phyloP scores from a whole-genome alignment of 2,329 filamentous ascomycete species.

The Colletotrichum brevisporum region DNA sequence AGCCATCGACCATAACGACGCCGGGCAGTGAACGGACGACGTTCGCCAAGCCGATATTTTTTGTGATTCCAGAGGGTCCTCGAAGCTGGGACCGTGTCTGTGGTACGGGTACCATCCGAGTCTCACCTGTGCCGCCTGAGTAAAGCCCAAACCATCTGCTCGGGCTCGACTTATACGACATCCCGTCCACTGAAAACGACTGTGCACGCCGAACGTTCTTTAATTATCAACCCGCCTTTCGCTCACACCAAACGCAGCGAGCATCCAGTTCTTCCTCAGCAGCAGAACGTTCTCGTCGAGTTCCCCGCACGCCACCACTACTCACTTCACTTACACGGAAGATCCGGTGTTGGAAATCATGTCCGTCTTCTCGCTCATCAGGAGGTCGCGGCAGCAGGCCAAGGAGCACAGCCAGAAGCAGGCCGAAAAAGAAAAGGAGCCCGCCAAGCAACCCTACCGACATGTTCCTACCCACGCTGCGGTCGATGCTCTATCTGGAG shows the following conservation, averaged over 20 bases:
- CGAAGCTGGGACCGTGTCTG: constrained; percentile 33
- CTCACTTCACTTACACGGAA: neutral
- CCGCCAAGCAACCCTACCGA: constrained; percentile 62
- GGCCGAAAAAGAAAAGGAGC: constrained; percentile 62
- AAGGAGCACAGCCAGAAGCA: constrained; percentile 67
- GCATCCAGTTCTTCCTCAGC: neutral
- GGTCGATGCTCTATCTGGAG: constrained; percentile 68
- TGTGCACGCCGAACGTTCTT: constrained; percentile 8
- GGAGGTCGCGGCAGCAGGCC: constrained; percentile 66
- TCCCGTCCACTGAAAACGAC: constrained; percentile 15
- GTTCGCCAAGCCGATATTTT: constrained; percentile 22
- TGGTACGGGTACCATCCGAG: constrained; percentile 27
- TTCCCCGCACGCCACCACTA: neutral
- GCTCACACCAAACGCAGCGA: neutral
- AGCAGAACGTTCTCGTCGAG: neutral
- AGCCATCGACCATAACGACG: constrained; percentile 10
- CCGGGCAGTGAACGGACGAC: constrained; percentile 28
- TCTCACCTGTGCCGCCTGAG: constrained; percentile 34
- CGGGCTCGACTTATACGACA: constrained; percentile 34
- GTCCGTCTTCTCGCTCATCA: constrained; percentile 71
- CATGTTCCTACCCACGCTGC: constrained; percentile 75
- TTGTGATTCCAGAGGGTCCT: constrained; percentile 4
- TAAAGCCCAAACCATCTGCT: constrained; percentile 25
- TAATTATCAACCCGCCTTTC: constrained; percentile 5
- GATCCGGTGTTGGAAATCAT: constrained; percentile 52